Conservation (phyloP, 169 alveolate genomes). For the Theileria equi region DNA sequence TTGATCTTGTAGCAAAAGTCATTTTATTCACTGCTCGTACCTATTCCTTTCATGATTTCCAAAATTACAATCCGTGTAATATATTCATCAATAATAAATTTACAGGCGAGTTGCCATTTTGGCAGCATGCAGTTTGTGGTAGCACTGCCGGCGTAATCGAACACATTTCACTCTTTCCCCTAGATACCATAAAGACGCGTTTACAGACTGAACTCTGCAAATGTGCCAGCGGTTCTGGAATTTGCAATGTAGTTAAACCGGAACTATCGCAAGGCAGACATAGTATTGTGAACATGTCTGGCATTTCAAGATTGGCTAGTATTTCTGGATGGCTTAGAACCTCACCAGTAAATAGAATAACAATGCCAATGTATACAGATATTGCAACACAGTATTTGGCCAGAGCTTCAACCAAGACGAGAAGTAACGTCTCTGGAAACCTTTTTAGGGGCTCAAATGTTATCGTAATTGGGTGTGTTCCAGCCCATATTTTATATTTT, state of each 20-base stretch:
- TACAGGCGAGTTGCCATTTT: conserved; percentile 84
- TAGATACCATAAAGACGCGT: conserved; percentile 91
- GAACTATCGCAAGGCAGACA: background rate
- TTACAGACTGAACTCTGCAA: no score
- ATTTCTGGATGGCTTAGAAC: background rate
- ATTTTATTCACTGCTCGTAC: no score
- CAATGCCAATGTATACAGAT: background rate
- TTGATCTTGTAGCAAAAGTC: no score
- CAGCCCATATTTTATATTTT: conserved; percentile 97
- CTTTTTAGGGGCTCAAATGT: conserved; percentile 87
- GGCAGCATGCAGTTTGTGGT: conserved; percentile 93
- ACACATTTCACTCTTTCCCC: conserved; percentile 92
- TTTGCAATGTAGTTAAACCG: background rate
- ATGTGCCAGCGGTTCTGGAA: no score
- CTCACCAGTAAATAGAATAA: background rate
- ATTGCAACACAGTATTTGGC: background rate
- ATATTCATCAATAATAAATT: background rate
- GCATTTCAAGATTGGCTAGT: background rate
- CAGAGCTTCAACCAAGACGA: background rate
- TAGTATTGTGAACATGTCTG: background rate
- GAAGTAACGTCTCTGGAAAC: background rate
- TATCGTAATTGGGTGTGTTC: conserved; percentile 94
- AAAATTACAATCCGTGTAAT: no score
- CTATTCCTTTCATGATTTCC: no score
- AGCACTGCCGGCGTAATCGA: conserved; percentile 98